Conservation (phyloP, 768 basidiomycete genomes). For the Psilocybe azurescens region DNA sequence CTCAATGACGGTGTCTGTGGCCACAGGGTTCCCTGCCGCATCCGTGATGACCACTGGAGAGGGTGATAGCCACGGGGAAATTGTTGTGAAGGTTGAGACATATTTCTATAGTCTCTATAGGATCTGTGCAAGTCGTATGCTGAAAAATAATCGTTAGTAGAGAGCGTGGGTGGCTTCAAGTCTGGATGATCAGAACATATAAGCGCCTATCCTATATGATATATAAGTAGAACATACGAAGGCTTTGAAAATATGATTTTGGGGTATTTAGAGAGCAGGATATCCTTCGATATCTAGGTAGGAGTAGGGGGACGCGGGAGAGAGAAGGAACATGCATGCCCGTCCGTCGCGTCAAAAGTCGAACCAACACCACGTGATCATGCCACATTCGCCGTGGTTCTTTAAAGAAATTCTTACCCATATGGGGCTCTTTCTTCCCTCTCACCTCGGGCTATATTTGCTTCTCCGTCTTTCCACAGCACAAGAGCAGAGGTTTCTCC, state of each 20-base stretch:
- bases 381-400: neutral
- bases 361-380: constrained; percentile 37
- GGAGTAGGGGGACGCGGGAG: constrained; percentile 26
- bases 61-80: constrained; percentile 78
- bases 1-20: constrained; percentile 61
- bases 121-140: constrained; percentile 24
- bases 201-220: neutral
- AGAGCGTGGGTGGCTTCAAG: constrained; percentile 42
- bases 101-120: constrained; percentile 33
- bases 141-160: constrained; percentile 48
- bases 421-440: too few species aligned
- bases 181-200: constrained; percentile 12
- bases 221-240: constrained; percentile 22
- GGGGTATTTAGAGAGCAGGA: constrained; percentile 10
- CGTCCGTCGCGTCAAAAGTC: constrained; percentile 26
- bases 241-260: constrained; percentile 18
- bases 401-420: too few species aligned
- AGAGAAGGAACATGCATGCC: constrained; percentile 21
- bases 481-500: too few species aligned
- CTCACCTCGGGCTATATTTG: too few species aligned
- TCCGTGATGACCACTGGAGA: constrained; percentile 57
- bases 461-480: too few species aligned
- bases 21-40: constrained; percentile 53
- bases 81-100: constrained; percentile 68
- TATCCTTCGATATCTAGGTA: constrained; percentile 28